Percentiles rank a stretch among this genome's conserved stretches.
These are phyloP conservation scores for Ceratocystis variospora DNA, from an alignment of 2,329 filamentous ascomycete species.

Conservation along the genomic window DNA sequence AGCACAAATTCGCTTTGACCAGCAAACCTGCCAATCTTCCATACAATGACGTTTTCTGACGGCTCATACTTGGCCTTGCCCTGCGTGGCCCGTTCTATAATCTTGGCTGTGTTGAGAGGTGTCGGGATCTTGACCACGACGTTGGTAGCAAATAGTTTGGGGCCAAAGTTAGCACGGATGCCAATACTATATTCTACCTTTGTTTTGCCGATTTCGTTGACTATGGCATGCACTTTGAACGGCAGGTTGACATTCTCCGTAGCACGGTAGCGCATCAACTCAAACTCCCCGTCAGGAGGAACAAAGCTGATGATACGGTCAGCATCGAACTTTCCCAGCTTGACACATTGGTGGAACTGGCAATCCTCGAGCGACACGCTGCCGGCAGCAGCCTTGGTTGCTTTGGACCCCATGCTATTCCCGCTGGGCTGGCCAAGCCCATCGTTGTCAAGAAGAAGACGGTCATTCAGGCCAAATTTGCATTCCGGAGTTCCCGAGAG, in stretches of 20 bases:
- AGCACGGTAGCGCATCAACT: slow-evolving; percentile 95
- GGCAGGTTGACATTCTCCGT: slow-evolving; percentile 98
- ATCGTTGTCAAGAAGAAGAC: slow-evolving; percentile 70
- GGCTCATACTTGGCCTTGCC: slow-evolving; percentile 98
- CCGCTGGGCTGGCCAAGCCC: slow-evolving; percentile 41
- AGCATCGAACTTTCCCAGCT: slow-evolving; percentile 89
- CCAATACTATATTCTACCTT: slow-evolving; percentile 98
- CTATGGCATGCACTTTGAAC: slow-evolving; percentile 97
- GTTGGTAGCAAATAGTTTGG: slow-evolving; percentile 93
- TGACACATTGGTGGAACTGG: slow-evolving; percentile 97
- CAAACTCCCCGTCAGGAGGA: slow-evolving; percentile 93
- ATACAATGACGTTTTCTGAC: slow-evolving; percentile 93
- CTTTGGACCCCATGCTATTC: slow-evolving; percentile 68
- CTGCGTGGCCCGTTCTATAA: slow-evolving; percentile 82
- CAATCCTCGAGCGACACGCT: slow-evolving; percentile 95
- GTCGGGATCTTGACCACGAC: slow-evolving; percentile 90
- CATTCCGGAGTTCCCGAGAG: slow-evolving; percentile 93
- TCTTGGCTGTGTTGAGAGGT: slow-evolving; percentile 88
- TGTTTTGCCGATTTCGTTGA: slow-evolving; percentile 90
- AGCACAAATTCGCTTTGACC: slow-evolving; percentile 95
- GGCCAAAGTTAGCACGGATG: slow-evolving; percentile 90
- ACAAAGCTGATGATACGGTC: slow-evolving; percentile 96
- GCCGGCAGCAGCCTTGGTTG: slow-evolving; percentile 87
- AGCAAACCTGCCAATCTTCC: slow-evolving; percentile 97
- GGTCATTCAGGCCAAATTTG: slow-evolving; percentile 96